Evolutionary conservation across 2,329 filamentous ascomycete genomes (phyloP).

Genomic region (Cladophialophora bantiana): DNA sequence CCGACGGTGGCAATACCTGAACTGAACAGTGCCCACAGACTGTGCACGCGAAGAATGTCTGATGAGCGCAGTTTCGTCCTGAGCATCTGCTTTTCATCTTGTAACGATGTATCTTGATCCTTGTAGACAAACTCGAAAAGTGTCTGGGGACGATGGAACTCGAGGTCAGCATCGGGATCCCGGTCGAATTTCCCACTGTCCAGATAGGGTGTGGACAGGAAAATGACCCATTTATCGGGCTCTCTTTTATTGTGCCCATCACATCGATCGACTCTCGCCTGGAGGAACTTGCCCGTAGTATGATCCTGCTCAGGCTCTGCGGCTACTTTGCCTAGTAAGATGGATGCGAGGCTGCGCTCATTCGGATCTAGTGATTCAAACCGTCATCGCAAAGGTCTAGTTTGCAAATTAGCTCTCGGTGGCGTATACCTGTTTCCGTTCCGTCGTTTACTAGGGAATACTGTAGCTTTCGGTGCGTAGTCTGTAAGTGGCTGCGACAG

Average conservation of each 20-base stretch:
- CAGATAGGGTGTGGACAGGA: not conserved
- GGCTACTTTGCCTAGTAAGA: not conserved
- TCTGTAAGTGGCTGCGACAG: not conserved
- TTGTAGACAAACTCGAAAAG: not conserved
- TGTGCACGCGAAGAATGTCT: constrained; percentile 2
- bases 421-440: not conserved
- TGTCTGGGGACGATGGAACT: not conserved
- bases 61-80: not conserved
- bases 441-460: not conserved
- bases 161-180: not conserved
- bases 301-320: not conserved
- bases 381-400: not conserved
- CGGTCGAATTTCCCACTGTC: too few relatives aligned
- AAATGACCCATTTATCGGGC: not conserved
- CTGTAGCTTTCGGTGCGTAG: not conserved
- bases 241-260: not conserved
- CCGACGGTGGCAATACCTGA: not conserved
- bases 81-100: not conserved
- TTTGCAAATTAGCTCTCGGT: not conserved
- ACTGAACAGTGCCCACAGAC: constrained; percentile 7
- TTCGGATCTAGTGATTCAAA: not conserved
- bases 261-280: not conserved
- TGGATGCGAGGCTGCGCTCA: not conserved
- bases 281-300: not conserved
- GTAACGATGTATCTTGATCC: not conserved